Conservation (phyloP, 129 eudicot genomes). For the Arctium lappa region DNA sequence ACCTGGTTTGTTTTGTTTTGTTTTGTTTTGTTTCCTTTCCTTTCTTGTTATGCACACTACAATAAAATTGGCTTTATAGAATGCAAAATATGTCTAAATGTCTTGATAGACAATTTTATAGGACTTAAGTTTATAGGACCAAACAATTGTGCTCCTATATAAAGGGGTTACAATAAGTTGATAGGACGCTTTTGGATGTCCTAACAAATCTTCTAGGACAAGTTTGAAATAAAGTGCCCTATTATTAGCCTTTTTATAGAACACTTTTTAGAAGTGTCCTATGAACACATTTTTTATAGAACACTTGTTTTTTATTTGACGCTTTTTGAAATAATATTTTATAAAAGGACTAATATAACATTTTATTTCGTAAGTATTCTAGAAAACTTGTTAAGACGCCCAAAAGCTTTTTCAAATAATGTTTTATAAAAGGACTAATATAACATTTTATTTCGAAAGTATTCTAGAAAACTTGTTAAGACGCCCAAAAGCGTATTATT, state of each 20-base stretch:
- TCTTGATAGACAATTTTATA: neutral
- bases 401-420: too few relatives aligned
- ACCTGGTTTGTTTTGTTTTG: slow-evolving; percentile 50
- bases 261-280: neutral
- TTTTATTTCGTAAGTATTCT: too few relatives aligned
- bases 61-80: neutral
- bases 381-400: too few relatives aligned
- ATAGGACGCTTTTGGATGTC: neutral
- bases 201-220: neutral
- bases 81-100: neutral
- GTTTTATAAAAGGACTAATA: neutral
- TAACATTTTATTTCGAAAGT: too few relatives aligned
- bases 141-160: too few relatives aligned
- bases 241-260: too few relatives aligned
- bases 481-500: neutral
- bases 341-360: too few relatives aligned
- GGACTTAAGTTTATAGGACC: too few relatives aligned
- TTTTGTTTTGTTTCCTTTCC: neutral
- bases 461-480: neutral
- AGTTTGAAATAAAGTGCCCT: neutral
- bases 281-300: neutral
- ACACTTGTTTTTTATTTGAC: neutral
- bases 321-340: too few relatives aligned
- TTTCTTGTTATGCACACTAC: neutral
- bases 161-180: neutral